Evolutionary conservation across 352 stramenopile species (phyloP).

Genomic region (Phytophthora foliorum): DNA sequence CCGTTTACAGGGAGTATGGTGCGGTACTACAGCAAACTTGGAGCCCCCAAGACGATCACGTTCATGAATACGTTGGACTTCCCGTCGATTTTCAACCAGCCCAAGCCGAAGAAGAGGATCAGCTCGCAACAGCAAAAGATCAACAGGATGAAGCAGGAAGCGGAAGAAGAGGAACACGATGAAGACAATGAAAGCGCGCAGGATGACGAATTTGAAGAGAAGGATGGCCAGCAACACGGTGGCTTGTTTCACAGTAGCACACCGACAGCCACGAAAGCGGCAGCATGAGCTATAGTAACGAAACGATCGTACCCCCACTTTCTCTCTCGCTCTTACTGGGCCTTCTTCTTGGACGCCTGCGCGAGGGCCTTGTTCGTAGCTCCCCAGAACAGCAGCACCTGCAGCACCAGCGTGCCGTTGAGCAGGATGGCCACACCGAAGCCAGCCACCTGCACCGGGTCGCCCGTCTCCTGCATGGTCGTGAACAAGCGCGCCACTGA

Average conservation of each 20-base stretch:
- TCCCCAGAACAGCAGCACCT: slow-evolving; percentile 86
- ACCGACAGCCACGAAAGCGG: slow-evolving; percentile 28
- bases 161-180: slow-evolving; percentile 39
- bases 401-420: slow-evolving; percentile 81
- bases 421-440: slow-evolving; percentile 81
- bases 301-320: not conserved
- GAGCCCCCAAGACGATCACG: slow-evolving; percentile 79
- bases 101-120: slow-evolving; percentile 64
- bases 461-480: slow-evolving; percentile 88
- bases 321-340: slow-evolving; percentile 43
- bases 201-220: slow-evolving; percentile 37
- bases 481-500: slow-evolving; percentile 89
- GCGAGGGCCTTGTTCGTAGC: slow-evolving; percentile 82
- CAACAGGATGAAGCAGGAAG: slow-evolving; percentile 39
- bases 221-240: slow-evolving; percentile 38
- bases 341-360: slow-evolving; percentile 75
- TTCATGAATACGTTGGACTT: slow-evolving; percentile 81
- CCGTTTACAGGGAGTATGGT: slow-evolving; percentile 79
- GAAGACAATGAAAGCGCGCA: slow-evolving; percentile 42
- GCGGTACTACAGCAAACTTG: slow-evolving; percentile 72
- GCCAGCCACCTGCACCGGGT: slow-evolving; percentile 73
- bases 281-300: slow-evolving; percentile 18
- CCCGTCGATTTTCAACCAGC: slow-evolving; percentile 74
- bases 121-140: slow-evolving; percentile 48
- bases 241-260: slow-evolving; percentile 34